Percentiles rank a stretch among this genome's conserved stretches.
phyloP scores from a whole-genome alignment of 148 eudicot species.

The Rhododendron griersonianum region DNA sequence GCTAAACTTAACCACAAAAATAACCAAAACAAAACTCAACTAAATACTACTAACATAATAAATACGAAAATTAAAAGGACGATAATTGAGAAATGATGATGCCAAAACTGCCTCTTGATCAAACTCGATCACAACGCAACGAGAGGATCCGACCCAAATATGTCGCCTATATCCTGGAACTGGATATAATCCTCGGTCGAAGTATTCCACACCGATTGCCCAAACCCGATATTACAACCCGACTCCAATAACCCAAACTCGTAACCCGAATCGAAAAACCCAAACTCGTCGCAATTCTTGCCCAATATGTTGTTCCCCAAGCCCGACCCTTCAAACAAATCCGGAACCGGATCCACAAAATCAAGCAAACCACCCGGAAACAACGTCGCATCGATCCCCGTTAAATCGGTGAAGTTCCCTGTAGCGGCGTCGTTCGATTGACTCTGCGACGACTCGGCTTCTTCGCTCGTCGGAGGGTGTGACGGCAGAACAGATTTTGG shows the following conservation, averaged over 20 bases:
- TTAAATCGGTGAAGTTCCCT: conserved; percentile 15
- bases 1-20: neutral
- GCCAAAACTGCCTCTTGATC: too few relatives aligned
- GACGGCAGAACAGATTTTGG: conserved; percentile 62
- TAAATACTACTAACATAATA: neutral
- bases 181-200: conserved; percentile 37
- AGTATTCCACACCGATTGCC: conserved; percentile 19
- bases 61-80: neutral
- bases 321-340: conserved; percentile 33
- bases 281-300: conserved; percentile 7
- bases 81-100: too few relatives aligned
- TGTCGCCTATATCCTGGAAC: conserved; percentile 60
- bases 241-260: conserved; percentile 22
- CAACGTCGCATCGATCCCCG: conserved; percentile 26
- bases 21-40: neutral
- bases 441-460: conserved; percentile 24
- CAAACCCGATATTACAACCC: conserved; percentile 15
- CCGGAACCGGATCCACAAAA: conserved; percentile 28
- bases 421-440: conserved; percentile 5
- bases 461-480: conserved; percentile 17
- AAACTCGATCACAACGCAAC: conserved; percentile 26
- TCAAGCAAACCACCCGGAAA: conserved; percentile 43
- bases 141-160: conserved; percentile 73
- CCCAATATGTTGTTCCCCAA: conserved; percentile 18
- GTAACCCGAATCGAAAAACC: conserved; percentile 21